These are phyloP conservation scores for Pythium monospermum DNA, from an alignment of 352 stramenopile species.

Conservation along the genomic window DNA sequence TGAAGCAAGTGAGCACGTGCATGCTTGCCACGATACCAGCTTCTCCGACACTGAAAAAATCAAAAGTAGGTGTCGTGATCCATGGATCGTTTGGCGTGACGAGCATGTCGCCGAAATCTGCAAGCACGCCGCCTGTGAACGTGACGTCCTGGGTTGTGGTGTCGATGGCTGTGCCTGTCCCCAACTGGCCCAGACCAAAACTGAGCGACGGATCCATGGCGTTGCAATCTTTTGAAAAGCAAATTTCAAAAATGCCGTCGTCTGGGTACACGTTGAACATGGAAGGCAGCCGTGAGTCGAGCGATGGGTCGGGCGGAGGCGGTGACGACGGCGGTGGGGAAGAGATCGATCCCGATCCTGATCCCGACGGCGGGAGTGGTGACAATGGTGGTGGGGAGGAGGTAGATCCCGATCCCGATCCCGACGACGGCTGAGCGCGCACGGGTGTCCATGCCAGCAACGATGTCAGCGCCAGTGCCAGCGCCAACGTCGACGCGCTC, in stretches of 20 bases:
- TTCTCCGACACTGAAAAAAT: not conserved
- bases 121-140: not conserved
- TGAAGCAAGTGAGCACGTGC: not conserved
- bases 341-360: too few species aligned
- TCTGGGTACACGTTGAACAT: not conserved
- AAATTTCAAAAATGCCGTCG: not conserved
- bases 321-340: too few species aligned
- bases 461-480: too few species aligned
- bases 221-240: not conserved
- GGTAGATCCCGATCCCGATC: too few species aligned
- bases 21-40: not conserved
- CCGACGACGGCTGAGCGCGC: too few species aligned
- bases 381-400: too few species aligned
- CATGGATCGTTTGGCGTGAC: not conserved
- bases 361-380: too few species aligned
- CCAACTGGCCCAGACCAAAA: not conserved
- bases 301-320: too few species aligned
- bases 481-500: too few species aligned
- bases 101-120: not conserved
- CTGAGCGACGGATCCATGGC: not conserved
- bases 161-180: constrained; percentile 2
- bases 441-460: too few species aligned
- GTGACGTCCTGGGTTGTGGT: not conserved
- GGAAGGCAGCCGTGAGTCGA: too few species aligned
- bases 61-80: not conserved